A percentile compares a stretch with the other conserved stretches of the same genome.
Conservation (phyloP, 192 early-diverging fungal species). For the Coemansia sp. region DNA sequence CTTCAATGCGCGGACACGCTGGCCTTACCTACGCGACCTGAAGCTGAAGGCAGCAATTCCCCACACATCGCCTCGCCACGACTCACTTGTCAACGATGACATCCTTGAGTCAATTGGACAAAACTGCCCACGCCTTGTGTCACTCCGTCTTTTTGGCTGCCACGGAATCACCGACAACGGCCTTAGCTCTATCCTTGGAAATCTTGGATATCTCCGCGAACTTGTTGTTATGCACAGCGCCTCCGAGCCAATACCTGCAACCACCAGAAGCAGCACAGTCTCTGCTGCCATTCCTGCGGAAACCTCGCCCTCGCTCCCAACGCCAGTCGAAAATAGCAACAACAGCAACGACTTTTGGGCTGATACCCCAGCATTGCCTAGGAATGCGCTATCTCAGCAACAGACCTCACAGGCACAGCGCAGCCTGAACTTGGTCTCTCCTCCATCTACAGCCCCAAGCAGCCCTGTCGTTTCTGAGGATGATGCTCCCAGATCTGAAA, state of each 20-base stretch:
- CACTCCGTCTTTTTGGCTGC: slow-evolving; percentile 52
- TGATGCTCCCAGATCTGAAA: slow-evolving; percentile 9
- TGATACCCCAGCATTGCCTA: slow-evolving; percentile 37
- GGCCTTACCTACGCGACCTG: slow-evolving; percentile 51
- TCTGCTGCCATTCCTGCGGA: not conserved
- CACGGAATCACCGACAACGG: slow-evolving; percentile 51
- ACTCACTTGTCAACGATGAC: slow-evolving; percentile 50
- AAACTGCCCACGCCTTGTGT: slow-evolving; percentile 48
- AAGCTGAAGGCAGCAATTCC: slow-evolving; percentile 50
- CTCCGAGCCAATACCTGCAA: slow-evolving; percentile 12
- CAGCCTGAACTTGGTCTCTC: slow-evolving; percentile 12
- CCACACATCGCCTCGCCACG: slow-evolving; percentile 37
- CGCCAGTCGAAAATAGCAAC: not conserved
- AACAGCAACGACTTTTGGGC: slow-evolving; percentile 39
- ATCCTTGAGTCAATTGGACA: slow-evolving; percentile 49
- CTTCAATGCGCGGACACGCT: slow-evolving; percentile 38
- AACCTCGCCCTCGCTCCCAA: not conserved
- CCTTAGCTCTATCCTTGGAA: slow-evolving; percentile 47
- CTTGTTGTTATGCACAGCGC: slow-evolving; percentile 55
- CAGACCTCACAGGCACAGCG: not conserved
- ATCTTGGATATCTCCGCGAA: slow-evolving; percentile 51
- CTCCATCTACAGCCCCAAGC: slow-evolving; percentile 33
- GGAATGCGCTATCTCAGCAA: slow-evolving; percentile 25
- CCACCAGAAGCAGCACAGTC: not conserved
- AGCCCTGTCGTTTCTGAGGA: slow-evolving; percentile 27